A percentile compares a stretch with the other conserved stretches of the same genome.
Evolutionary conservation across 2,329 filamentous ascomycete genomes (phyloP).

Genomic region (Neopestalotiopsis sp.): DNA sequence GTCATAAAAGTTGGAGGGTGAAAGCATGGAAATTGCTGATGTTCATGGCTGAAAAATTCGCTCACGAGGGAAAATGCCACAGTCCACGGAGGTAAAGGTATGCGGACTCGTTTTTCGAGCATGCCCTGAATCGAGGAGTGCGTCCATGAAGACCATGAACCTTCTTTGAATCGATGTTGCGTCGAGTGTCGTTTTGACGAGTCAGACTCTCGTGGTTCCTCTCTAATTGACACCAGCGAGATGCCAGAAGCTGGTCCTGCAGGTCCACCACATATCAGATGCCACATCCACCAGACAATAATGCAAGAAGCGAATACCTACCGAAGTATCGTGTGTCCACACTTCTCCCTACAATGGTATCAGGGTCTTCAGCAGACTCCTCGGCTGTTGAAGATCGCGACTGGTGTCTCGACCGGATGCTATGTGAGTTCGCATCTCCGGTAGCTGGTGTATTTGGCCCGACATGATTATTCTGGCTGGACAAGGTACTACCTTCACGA

Average conservation of each 20-base stretch:
- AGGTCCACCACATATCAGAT: background rate
- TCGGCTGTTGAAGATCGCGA: background rate
- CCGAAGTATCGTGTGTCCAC: slow-evolving; percentile 10
- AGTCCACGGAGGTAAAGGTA: slow-evolving; percentile 1
- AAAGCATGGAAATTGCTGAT: slow-evolving; percentile 7
- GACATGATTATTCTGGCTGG: too few species aligned
- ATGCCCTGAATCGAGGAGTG: background rate
- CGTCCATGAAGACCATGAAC: slow-evolving; percentile 8
- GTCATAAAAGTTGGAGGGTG: slow-evolving; percentile 8
- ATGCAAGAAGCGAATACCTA: background rate
- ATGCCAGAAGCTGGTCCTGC: slow-evolving; percentile 6
- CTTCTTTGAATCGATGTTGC: background rate
- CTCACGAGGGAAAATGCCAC: background rate
- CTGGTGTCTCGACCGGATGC: background rate
- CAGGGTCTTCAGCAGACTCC: background rate
- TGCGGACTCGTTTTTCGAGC: background rate
- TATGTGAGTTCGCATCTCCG: background rate
- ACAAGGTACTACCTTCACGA: background rate
- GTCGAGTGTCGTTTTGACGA: background rate
- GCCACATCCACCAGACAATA: background rate
- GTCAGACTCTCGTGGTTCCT: background rate
- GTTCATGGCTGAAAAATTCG: slow-evolving; percentile 9
- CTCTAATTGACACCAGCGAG: background rate
- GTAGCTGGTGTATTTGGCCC: background rate
- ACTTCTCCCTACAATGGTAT: background rate